A percentile compares a stretch with the other conserved stretches of the same genome.
Evolutionary conservation across 2,329 filamentous ascomycete species (phyloP).

Genomic region (Bipolaris gigantea): DNA sequence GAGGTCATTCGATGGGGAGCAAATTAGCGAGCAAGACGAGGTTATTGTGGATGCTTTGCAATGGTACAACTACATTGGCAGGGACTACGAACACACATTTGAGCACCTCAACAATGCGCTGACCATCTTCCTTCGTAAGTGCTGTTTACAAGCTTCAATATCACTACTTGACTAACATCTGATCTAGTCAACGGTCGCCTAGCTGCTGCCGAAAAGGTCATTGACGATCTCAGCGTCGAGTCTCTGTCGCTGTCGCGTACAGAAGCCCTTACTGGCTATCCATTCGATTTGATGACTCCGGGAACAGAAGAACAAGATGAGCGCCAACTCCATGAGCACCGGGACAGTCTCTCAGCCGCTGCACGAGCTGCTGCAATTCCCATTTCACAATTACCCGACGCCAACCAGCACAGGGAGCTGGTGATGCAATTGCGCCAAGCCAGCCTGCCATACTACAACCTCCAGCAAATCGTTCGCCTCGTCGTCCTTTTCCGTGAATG

Average conservation of each 20-base stretch:
- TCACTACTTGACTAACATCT: slow-evolving; percentile 19
- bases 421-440: slow-evolving; percentile 27
- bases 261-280: slow-evolving; percentile 45
- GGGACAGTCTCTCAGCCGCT: slow-evolving; percentile 22
- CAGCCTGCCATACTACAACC: slow-evolving; percentile 47
- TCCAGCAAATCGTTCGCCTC: slow-evolving; percentile 48
- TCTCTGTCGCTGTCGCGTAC: slow-evolving; percentile 49
- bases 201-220: slow-evolving; percentile 58
- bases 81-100: slow-evolving; percentile 63
- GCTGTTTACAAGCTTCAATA: slow-evolving; percentile 20
- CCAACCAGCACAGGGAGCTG: slow-evolving; percentile 23
- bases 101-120: slow-evolving; percentile 71
- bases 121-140: slow-evolving; percentile 79
- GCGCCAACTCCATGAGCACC: slow-evolving; percentile 21
- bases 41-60: slow-evolving; percentile 78
- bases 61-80: slow-evolving; percentile 78
- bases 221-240: slow-evolving; percentile 54
- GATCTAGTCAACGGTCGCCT: slow-evolving; percentile 52
- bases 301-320: slow-evolving; percentile 37
- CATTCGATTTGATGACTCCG: slow-evolving; percentile 37
- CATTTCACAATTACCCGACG: slow-evolving; percentile 22
- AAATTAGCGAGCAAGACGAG: slow-evolving; percentile 65
- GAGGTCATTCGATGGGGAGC: slow-evolving; percentile 63
- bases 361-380: slow-evolving; percentile 24
- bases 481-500: slow-evolving; percentile 49